A percentile compares a stretch with the other conserved stretches of the same genome.
Conservation (phyloP, 2,329 filamentous ascomycete genomes). For the Fusarium nematophilum region DNA sequence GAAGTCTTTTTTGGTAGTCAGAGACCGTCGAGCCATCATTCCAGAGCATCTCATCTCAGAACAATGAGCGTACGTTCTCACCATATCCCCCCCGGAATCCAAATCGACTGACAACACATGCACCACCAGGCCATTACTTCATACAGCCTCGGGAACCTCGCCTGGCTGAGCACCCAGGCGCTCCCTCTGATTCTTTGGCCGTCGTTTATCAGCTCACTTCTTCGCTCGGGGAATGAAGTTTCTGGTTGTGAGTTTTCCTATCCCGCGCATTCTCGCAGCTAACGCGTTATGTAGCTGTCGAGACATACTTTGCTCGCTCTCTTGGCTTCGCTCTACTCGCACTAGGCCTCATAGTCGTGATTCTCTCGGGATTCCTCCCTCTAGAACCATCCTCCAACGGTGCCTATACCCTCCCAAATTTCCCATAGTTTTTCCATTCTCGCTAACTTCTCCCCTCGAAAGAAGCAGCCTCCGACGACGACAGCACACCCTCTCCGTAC, state of each 20-base stretch:
- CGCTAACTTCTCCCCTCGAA: slow-evolving; percentile 2
- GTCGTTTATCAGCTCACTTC: slow-evolving; percentile 58
- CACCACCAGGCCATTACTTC: slow-evolving; percentile 57
- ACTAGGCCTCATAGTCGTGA: slow-evolving; percentile 71
- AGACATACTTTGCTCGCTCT: slow-evolving; percentile 79
- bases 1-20: too few relatives aligned
- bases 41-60: too few relatives aligned
- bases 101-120: slow-evolving; percentile 9
- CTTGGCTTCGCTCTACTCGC: slow-evolving; percentile 75
- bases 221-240: slow-evolving; percentile 49
- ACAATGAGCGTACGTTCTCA: slow-evolving; percentile 36
- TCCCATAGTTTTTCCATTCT: background rate
- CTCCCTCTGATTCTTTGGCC: slow-evolving; percentile 61
- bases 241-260: slow-evolving; percentile 45
- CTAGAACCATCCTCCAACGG: slow-evolving; percentile 63
- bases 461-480: slow-evolving; percentile 35
- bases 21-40: too few relatives aligned
- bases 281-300: slow-evolving; percentile 57
- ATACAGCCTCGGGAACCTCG: slow-evolving; percentile 63
- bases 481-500: slow-evolving; percentile 67
- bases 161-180: slow-evolving; percentile 62
- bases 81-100: background rate
- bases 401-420: slow-evolving; percentile 38
- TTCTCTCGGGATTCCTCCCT: slow-evolving; percentile 78
- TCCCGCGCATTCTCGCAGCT: background rate